Conservation (phyloP, 129 eudicot genomes). For the Glebionis coronaria region DNA sequence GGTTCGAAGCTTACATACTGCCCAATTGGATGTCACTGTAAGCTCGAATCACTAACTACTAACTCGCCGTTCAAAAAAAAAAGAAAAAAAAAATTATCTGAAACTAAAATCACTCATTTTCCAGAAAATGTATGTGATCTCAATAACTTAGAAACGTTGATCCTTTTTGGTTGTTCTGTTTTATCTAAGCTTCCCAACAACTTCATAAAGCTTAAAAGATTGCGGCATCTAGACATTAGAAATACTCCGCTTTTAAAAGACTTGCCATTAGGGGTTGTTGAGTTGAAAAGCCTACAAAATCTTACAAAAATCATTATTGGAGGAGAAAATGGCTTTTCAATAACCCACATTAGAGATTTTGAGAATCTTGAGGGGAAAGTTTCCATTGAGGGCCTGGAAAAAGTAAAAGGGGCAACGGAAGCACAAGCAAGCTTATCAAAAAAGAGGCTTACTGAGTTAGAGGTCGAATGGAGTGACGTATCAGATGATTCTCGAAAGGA, state of each 20-base stretch:
- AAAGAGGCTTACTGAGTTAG: constrained; percentile 27
- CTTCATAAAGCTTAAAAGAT: constrained; percentile 10
- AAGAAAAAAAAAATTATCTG: too few relatives aligned
- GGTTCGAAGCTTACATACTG: too few relatives aligned
- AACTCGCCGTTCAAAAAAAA: too few relatives aligned
- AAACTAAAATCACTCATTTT: constrained; percentile 11
- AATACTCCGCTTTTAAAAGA: background rate
- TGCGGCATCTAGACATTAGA: constrained; percentile 4
- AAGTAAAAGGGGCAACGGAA: constrained; percentile 25
- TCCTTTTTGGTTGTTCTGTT: constrained; percentile 18
- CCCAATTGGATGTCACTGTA: too few relatives aligned
- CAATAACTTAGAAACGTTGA: constrained; percentile 35
- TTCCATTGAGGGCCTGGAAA: constrained; percentile 32
- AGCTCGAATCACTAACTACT: too few relatives aligned
- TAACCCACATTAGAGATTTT: constrained; percentile 25
- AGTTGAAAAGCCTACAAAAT: constrained; percentile 26
- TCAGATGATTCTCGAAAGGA: background rate
- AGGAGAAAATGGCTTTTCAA: constrained; percentile 2
- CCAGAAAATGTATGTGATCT: constrained; percentile 27
- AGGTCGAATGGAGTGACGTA: constrained; percentile 34
- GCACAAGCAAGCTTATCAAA: constrained; percentile 34
- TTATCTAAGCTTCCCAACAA: constrained; percentile 27
- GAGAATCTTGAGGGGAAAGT: constrained; percentile 25
- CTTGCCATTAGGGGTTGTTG: constrained; percentile 36
- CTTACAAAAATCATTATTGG: constrained; percentile 31